Base-by-base conservation (phyloP, 192 early-diverging fungal species). In the Haplosporangium gracile region DNA sequence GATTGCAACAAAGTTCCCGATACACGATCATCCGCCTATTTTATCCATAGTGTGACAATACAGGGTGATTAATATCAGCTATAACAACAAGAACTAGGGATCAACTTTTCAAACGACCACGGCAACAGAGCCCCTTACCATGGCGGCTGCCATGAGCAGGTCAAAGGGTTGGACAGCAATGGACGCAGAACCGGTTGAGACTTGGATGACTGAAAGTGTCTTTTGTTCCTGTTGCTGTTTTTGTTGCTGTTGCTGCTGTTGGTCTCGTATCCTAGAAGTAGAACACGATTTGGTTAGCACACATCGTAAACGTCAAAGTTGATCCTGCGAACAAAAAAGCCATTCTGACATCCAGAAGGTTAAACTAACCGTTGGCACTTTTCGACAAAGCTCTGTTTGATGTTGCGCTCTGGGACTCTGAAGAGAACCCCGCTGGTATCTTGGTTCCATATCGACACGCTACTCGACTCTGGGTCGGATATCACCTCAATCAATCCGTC, bases 401-500 rank as follows among this genome's bases (percentile, higher is more conserved):
- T 88, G 32, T 82, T 82, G 16, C 79, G 32, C 63, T 80, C 88
- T n/a, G 90, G 89, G 11, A 91, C 43, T 53, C 76, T 74, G 72
- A 88, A 91, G 5, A 89, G 72, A 15, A 83, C 71, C 2, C 85
- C 85, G 40, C 74, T 84, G 26, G 75, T 81, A 34, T 81, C 80
- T 43, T 60, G 69, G 24, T 75, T 39, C 80, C 80, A 81, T 24
- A 81, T 69, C 16, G 80, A 70, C 39, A n/a, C 13, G 65, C 42
- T 76, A 29, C 22, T 34, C 32, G 13, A 24, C 15, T 39, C 43
- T 24, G 73, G 65, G 2, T 88, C 89, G 24, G 81, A 57, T 38
- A 90, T 77, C 22, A 90, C 80, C 40, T 90, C 88, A 75, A 90
- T 90, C 42, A 84, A 69, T 16, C 89, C 89, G 47, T 88, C 72